Conservation (phyloP, 257 asterid genomes). For the Solanum chmielewskii region DNA sequence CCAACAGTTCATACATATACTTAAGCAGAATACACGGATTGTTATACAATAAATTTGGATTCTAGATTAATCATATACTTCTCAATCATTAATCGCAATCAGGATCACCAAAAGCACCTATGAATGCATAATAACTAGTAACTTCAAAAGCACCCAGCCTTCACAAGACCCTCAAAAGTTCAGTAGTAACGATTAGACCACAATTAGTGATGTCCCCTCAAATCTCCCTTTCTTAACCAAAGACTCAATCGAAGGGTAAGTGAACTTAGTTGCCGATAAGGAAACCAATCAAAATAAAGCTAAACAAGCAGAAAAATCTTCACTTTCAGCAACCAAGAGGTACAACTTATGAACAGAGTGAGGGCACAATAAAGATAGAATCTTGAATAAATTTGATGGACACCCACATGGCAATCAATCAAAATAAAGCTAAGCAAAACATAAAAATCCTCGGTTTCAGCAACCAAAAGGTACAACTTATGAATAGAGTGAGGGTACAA, state of each 20-base stretch:
- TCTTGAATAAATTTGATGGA: not conserved
- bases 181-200: not conserved
- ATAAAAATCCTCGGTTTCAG: not conserved
- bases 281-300: not conserved
- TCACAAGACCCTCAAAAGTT: not conserved
- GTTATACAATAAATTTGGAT: not conserved
- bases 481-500: not conserved
- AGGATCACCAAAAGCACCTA: not conserved
- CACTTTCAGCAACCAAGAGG: not conserved
- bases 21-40: not conserved
- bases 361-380: not conserved
- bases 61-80: not conserved
- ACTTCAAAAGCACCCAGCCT: not conserved
- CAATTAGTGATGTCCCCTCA: not conserved
- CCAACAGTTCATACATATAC: not conserved
- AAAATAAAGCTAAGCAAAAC: not conserved
- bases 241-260: not conserved
- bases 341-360: not conserved
- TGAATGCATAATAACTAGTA: not conserved
- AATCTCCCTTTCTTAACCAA: not conserved
- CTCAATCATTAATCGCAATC: not conserved
- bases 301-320: not conserved
- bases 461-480: not conserved
- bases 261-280: not conserved
- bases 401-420: not conserved